Base-by-base conservation (phyloP, 768 basidiomycete genomes). In the Rhizopogon sp. region DNA sequence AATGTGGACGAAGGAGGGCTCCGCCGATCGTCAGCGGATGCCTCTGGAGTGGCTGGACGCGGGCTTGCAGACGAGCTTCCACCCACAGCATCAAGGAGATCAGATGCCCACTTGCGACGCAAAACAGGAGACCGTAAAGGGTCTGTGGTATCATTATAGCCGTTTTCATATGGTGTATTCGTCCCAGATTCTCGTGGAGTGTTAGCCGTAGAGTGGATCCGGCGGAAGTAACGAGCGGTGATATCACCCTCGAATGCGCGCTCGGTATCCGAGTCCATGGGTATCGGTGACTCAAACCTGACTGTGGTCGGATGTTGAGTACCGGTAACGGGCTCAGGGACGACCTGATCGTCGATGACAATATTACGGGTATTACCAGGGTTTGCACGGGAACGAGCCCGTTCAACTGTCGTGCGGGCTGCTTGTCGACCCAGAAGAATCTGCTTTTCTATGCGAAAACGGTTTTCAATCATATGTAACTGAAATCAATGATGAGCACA, bases 391-490 rank as follows among this genome's bases (percentile, higher is more conserved):
- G 60, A 52, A 44, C 63, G 58, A 31, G 62, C 67, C 59, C 68
- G 72, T 57, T 81, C 82, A 43, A 80, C 69, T 7, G 78, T 72
- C 57, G 70, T 78, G 17, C 90, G 86, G 41, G 92, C 78, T 50
- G 77, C 76, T 63, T 88, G 83, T 10, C 93, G 84, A 17, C 94
- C 93, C 10, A 85, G 73, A 40, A 85, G 75, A 46, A 97, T 90
- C 61, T 93, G 86, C 53, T 84, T 85, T 70, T 97, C 88, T n/a
- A 92, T 76, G 8, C 82, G 81, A 60, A 83, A 79, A n/a, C 96
- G 80, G 67, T 98, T 98, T 65, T 88, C 84, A 56, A 98, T 90
- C 82, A 98, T 98, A 62, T 92, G 93, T 13, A 97, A 72, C 93
- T 95, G 47, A 22, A 37, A 20, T 49, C 20, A 33, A 37, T 9